A percentile compares a stretch with the other conserved stretches of the same genome.
Conservation (phyloP, 2,329 filamentous ascomycete species). For the Paecilomyces variotii region DNA sequence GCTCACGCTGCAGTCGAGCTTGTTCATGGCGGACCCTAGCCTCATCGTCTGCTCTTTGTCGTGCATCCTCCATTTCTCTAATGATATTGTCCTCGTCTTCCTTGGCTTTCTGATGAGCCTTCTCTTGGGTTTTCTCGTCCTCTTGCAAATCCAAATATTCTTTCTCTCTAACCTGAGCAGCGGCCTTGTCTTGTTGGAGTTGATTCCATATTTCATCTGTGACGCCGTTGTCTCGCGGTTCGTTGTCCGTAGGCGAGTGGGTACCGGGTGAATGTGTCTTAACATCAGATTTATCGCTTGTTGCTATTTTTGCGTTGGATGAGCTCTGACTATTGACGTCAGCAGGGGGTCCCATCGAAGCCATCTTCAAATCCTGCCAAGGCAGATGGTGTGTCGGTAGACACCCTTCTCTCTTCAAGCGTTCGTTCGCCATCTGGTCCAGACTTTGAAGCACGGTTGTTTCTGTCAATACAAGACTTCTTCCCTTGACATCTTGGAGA, state of each 20-base stretch:
- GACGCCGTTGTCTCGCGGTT: slow-evolving; percentile 14
- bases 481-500: slow-evolving; percentile 8
- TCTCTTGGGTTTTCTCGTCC: not conserved
- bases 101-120: not conserved
- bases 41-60: slow-evolving; percentile 6
- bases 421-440: slow-evolving; percentile 5
- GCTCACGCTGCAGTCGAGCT: slow-evolving; percentile 11
- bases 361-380: too few relatives aligned
- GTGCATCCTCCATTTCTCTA: slow-evolving; percentile 3
- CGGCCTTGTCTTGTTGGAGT: slow-evolving; percentile 10
- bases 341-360: too few relatives aligned
- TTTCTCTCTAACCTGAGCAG: not conserved
- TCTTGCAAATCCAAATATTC: not conserved
- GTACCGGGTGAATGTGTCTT: not conserved
- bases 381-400: too few relatives aligned
- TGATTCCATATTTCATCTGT: slow-evolving; percentile 17
- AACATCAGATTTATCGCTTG: not conserved
- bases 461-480: slow-evolving; percentile 2
- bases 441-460: slow-evolving; percentile 8
- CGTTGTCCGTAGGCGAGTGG: not conserved
- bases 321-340: too few relatives aligned
- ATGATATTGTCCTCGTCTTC: not conserved
- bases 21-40: slow-evolving; percentile 24
- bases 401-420: too few relatives aligned
- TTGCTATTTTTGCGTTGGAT: not conserved